Evolutionary conservation across 2,329 filamentous ascomycete genomes (phyloP).

Genomic region (Talaromyces rugulosus): DNA sequence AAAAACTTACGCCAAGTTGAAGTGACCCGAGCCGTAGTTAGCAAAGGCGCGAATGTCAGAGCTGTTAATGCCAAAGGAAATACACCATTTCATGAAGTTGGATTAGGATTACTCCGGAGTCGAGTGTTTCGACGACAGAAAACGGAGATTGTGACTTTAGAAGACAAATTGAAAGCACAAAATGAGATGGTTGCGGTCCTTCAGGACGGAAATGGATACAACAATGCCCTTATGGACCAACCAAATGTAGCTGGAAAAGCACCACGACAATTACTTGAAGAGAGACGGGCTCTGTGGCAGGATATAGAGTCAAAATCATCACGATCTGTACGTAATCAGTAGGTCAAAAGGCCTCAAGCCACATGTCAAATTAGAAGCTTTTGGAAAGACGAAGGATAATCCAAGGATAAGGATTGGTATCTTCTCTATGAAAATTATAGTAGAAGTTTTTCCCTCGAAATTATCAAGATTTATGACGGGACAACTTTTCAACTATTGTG

Average conservation of each 20-base stretch:
- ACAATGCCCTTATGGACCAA: constrained; percentile 17
- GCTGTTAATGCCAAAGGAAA: constrained; percentile 17
- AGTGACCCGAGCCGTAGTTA: constrained; percentile 7
- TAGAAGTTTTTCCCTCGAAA: no score
- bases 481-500: no score
- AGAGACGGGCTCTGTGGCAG: constrained; percentile 4
- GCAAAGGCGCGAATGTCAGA: constrained; percentile 16
- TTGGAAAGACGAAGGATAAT: not conserved
- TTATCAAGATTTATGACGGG: no score
- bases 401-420: no score
- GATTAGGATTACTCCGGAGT: constrained; percentile 9
- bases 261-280: constrained; percentile 15
- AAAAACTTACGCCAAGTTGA: constrained; percentile 18
- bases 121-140: not conserved
- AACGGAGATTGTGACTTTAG: not conserved
- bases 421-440: no score
- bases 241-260: constrained; percentile 20
- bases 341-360: not conserved
- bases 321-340: not conserved
- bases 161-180: not conserved
- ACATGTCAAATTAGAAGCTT: not conserved
- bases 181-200: constrained; percentile 6
- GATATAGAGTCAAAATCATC: not conserved
- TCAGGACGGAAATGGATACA: constrained; percentile 10
- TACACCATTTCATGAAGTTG: constrained; percentile 19